These are phyloP conservation scores for Beauveria bassiana DNA, from an alignment of 2,329 filamentous ascomycete species.

Conservation along the genomic window DNA sequence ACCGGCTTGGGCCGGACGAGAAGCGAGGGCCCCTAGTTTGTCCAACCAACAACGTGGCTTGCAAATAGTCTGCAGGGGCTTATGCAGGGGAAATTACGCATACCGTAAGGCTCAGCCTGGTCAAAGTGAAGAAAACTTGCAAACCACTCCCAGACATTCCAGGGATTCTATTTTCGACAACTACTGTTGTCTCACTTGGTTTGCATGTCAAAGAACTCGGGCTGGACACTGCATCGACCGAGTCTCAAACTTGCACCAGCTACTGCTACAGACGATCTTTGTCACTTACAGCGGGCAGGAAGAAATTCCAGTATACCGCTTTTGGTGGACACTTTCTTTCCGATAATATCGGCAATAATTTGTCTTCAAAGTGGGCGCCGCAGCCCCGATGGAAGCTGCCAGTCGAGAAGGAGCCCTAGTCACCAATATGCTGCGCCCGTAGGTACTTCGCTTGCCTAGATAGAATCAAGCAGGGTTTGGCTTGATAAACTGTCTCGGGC, in stretches of 20 bases:
- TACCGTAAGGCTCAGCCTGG: not conserved
- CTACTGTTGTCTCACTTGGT: not conserved
- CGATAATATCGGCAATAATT: not conserved
- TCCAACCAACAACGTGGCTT: constrained; percentile 1
- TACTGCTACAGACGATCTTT: not conserved
- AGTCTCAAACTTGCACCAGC: not conserved
- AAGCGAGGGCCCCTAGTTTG: not conserved
- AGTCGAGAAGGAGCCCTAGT: not conserved
- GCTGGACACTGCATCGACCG: not conserved
- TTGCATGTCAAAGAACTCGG: not conserved
- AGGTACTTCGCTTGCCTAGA: not conserved
- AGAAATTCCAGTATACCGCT: too few species aligned
- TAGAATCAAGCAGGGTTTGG: not conserved
- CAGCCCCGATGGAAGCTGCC: not conserved
- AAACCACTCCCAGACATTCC: too few species aligned
- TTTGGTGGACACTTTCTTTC: too few species aligned
- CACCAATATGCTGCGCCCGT: not conserved
- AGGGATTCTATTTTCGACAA: too few species aligned
- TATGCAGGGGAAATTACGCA: constrained; percentile 8
- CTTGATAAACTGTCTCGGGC: not conserved
- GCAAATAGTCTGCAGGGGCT: constrained; percentile 3
- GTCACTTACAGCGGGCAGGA: too few species aligned
- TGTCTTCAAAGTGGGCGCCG: not conserved
- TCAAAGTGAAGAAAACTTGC: too few species aligned
- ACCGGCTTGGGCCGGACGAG: not conserved